Conservation (phyloP, 768 basidiomycete species). For the Rhodosporidiobolus sp. region DNA sequence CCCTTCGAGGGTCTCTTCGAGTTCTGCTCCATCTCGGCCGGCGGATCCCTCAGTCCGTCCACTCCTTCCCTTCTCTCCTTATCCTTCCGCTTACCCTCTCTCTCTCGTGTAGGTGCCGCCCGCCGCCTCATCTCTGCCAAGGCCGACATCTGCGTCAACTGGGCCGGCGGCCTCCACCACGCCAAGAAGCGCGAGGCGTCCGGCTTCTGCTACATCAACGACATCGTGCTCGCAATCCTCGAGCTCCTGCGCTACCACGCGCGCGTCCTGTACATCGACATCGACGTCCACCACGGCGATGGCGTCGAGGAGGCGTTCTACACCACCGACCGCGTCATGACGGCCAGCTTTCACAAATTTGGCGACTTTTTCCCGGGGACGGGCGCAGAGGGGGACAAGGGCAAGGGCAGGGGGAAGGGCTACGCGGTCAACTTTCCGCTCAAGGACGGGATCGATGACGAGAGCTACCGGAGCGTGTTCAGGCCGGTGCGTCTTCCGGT, state of each 20-base stretch:
- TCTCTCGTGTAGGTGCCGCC: constrained; percentile 65
- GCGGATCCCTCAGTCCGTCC: constrained; percentile 81
- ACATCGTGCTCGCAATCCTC: constrained; percentile 94
- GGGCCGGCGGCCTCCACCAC: constrained; percentile 97
- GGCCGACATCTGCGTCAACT: constrained; percentile 83
- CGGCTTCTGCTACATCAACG: constrained; percentile 99
- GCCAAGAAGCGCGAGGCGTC: constrained; percentile 99
- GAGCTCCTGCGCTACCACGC: constrained; percentile 87
- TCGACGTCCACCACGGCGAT: constrained; percentile 98
- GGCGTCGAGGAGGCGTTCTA: constrained; percentile 99
- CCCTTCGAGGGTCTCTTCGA: constrained; percentile 95
- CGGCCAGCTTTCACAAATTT: constrained; percentile 95
- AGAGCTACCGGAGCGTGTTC: constrained; percentile 90
- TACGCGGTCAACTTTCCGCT: constrained; percentile 93
- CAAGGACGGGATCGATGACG: constrained; percentile 90
- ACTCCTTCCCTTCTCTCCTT: too few relatives aligned
- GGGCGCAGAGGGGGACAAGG: constrained; percentile 93
- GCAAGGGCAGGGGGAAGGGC: constrained; percentile 88
- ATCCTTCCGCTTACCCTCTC: neutral
- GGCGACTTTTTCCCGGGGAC: constrained; percentile 99
- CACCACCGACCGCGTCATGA: constrained; percentile 98
- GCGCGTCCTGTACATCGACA: constrained; percentile 94
- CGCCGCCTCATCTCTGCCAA: constrained; percentile 73
- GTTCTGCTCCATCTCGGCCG: constrained; percentile 93
- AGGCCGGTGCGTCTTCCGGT: constrained; percentile 74